Evolutionary conservation across 306 rosid genomes (phyloP), one percentile per base, ranked within the genome.

Genomic region (Medicago arabica): DNA sequence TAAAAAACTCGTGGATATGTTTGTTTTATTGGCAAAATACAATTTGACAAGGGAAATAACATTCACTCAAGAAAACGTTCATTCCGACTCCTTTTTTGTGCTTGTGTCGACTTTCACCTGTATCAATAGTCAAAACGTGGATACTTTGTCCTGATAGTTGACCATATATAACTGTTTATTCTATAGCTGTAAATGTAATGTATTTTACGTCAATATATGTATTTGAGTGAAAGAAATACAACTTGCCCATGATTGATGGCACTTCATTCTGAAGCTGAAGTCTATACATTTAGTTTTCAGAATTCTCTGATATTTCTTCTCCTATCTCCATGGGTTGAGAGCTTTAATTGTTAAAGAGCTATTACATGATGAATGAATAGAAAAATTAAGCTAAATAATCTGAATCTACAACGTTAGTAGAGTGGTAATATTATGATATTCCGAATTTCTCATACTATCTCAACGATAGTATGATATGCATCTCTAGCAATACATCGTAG

Each of bases 131-230:
- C 75, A 81, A 63, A 38, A 70, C 43, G 57, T 51, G 40, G 60
- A 12, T 57, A 71, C 17, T 3, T 6, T 65, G 50, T 73, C 75
- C 50, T 74, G 31, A 23, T 31, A 25, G 28, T 10, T 38, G 72
- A 81, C 67, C 43, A 6, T 53, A 6, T 14, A 71, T 70, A 62
- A 21, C 62, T 63, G 9, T 62, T 63, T 40, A 80, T 75, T 66
- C 34, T 54, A 62, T 75, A 72, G 61, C n/a, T 81, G 81, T 75
- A 81, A 68, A 47, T 67, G 63, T 36, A 74, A n/a, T 74, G 53
- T 62, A 46, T 67, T n/a, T 8, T 19, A 0, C 43, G 55, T 11
- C 51, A 43, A 41, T 28, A 36, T 18, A 19, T 28, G 31, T 18
- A 34, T 36, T 80, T 61, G 63, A 71, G 40, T 59, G 13, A 49